These are phyloP conservation scores for Kingdonia uniflora DNA, from an alignment of 164 flowering plant genomes.

Conservation along the genomic window DNA sequence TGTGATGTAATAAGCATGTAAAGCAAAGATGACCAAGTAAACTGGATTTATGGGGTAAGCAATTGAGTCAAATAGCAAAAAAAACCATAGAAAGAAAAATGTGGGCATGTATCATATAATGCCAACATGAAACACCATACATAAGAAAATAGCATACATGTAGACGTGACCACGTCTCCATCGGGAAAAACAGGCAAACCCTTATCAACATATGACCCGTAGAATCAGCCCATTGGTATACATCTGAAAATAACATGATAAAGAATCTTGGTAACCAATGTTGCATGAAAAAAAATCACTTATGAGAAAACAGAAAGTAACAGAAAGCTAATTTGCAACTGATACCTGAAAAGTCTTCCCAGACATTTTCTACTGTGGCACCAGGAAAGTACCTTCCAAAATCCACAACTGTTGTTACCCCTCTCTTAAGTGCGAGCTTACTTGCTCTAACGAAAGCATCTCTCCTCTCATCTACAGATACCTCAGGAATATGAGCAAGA, in stretches of 20 bases:
- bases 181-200: slow-evolving; percentile 84
- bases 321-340: neutral
- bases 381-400: slow-evolving; percentile 92
- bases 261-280: neutral
- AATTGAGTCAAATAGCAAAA: too few relatives aligned
- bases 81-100: too few relatives aligned
- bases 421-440: slow-evolving; percentile 58
- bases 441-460: slow-evolving; percentile 81
- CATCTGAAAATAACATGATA: slow-evolving; percentile 38
- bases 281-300: slow-evolving; percentile 1
- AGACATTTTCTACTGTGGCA: slow-evolving; percentile 37
- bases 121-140: neutral
- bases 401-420: slow-evolving; percentile 95
- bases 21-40: neutral
- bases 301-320: neutral
- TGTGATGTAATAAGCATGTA: too few relatives aligned
- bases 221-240: slow-evolving; percentile 75
- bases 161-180: slow-evolving; percentile 80
- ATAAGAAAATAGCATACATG: slow-evolving; percentile 35
- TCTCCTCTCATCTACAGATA: slow-evolving; percentile 65
- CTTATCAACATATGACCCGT: slow-evolving; percentile 62
- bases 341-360: slow-evolving; percentile 92
- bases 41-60: too few relatives aligned
- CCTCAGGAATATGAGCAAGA: slow-evolving; percentile 46
- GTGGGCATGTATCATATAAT: neutral